A percentile compares a stretch with the other conserved stretches of the same genome.
Evolutionary conservation across 805 yeast species (phyloP).

Genomic region (Zygosaccharomyces bailii): DNA sequence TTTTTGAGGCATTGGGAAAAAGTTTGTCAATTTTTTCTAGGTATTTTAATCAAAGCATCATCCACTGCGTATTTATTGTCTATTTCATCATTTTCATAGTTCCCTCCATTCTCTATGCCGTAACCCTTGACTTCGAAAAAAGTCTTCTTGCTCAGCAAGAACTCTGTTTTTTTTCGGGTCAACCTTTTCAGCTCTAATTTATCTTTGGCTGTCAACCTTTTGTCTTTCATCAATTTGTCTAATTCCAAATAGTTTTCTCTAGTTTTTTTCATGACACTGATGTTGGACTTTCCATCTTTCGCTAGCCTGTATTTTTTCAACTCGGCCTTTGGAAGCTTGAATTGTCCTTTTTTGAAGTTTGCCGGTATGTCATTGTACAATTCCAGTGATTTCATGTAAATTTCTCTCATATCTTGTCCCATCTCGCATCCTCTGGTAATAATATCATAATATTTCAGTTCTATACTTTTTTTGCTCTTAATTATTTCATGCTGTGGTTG

Average conservation of each 20-base stretch:
- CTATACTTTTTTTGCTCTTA: conserved; percentile 17
- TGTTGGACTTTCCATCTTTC: conserved; percentile 10
- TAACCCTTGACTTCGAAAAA: conserved; percentile 23
- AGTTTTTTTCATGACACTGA: conserved; percentile 7
- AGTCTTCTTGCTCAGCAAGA: conserved; percentile 19
- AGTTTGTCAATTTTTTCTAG: conserved; percentile 7
- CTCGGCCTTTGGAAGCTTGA: conserved; percentile 26
- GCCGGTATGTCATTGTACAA: conserved; percentile 33
- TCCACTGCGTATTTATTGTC: conserved; percentile 12
- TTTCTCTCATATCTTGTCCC: conserved; percentile 32
- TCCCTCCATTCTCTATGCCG: conserved; percentile 3
- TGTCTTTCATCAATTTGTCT: conserved; percentile 21
- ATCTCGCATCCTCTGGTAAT: conserved; percentile 30
- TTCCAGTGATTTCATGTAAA: conserved; percentile 34
- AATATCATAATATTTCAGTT: conserved; percentile 29
- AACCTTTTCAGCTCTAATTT: conserved; percentile 14
- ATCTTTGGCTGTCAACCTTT: conserved; percentile 18
- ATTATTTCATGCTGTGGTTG: conserved; percentile 12
- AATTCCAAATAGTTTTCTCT: conserved; percentile 19
- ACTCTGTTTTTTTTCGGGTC: conserved; percentile 15
- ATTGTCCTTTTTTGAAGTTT: conserved; percentile 20
- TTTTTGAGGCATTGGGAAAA: background rate
- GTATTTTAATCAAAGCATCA: conserved; percentile 21
- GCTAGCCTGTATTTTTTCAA: conserved; percentile 22
- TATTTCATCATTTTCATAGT: conserved; percentile 3